Percentiles rank a stretch among this genome's conserved stretches.
These are phyloP conservation scores for Cryptosporidium sp. DNA, from an alignment of 169 alveolate species.

Conservation along the genomic window DNA sequence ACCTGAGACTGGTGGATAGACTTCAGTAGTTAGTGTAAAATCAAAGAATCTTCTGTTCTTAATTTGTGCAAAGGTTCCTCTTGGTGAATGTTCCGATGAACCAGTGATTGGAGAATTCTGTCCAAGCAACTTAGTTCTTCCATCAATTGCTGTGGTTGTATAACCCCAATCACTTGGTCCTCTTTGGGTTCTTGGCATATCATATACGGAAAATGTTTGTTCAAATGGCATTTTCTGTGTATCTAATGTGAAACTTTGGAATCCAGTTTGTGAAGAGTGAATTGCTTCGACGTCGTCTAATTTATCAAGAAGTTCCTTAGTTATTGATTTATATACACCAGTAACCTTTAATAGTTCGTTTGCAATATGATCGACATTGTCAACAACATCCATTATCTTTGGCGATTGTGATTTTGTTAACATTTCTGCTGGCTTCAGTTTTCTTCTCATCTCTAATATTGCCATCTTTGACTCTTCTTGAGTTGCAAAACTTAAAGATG, in stretches of 20 bases:
- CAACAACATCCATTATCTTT: constrained; percentile 82
- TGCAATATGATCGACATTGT: constrained; percentile 77
- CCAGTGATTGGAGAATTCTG: constrained; percentile 85
- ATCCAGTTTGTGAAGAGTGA: constrained; percentile 83
- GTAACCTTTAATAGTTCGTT: constrained; percentile 79
- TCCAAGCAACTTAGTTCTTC: constrained; percentile 84
- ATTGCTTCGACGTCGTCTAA: constrained; percentile 83
- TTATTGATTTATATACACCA: constrained; percentile 79
- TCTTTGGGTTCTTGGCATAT: constrained; percentile 84
- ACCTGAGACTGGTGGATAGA: constrained; percentile 83
- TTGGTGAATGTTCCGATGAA: constrained; percentile 82
- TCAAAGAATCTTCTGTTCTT: constrained; percentile 86
- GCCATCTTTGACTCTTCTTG: constrained; percentile 85
- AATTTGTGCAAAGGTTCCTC: constrained; percentile 88
- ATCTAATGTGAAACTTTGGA: constrained; percentile 83
- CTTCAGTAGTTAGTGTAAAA: constrained; percentile 81
- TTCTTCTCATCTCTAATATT: constrained; percentile 86
- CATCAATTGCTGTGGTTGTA: constrained; percentile 85
- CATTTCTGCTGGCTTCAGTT: constrained; percentile 87
- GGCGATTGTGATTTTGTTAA: constrained; percentile 83
- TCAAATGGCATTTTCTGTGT: constrained; percentile 85
- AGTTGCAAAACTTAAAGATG: constrained; percentile 83
- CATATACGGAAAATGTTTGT: constrained; percentile 85
- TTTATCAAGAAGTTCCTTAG: constrained; percentile 83
- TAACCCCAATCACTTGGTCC: constrained; percentile 90